phyloP scores from a whole-genome alignment of 805 yeast genomes.

The Saturnispora mendoncae region DNA sequence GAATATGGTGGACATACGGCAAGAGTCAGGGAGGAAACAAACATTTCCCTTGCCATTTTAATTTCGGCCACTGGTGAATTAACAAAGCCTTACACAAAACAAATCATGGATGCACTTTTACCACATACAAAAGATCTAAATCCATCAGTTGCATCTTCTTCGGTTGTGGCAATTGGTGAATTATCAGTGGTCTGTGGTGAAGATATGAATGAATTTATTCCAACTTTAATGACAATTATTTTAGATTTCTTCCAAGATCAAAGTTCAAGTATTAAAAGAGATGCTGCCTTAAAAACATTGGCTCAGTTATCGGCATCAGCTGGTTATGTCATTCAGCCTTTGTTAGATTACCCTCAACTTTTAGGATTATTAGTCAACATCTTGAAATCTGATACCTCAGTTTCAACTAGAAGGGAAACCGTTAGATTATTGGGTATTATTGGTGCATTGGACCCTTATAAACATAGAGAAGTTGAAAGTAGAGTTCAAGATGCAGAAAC shows the following conservation, averaged over 20 bases:
- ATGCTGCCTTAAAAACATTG: constrained; percentile 78
- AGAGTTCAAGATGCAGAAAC: constrained; percentile 27
- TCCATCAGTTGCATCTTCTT: constrained; percentile 78
- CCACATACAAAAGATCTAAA: constrained; percentile 67
- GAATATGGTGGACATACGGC: constrained; percentile 70
- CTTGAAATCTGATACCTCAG: constrained; percentile 69
- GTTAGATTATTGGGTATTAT: constrained; percentile 83
- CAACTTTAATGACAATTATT: constrained; percentile 76
- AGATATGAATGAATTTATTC: constrained; percentile 62
- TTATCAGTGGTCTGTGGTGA: constrained; percentile 83
- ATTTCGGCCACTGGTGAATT: constrained; percentile 72
- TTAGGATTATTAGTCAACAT: constrained; percentile 75
- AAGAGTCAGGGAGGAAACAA: constrained; percentile 78
- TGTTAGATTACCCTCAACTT: constrained; percentile 83
- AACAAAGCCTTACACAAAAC: constrained; percentile 85
- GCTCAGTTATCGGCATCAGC: constrained; percentile 87
- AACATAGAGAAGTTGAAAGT: constrained; percentile 84
- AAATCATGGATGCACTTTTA: constrained; percentile 76
- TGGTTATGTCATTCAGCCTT: constrained; percentile 91
- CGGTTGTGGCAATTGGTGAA: constrained; percentile 83
- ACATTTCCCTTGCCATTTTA: constrained; percentile 60
- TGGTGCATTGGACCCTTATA: constrained; percentile 96
- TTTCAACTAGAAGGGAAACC: constrained; percentile 73
- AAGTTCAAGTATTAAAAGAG: constrained; percentile 77
- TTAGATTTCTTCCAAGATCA: constrained; percentile 88